phyloP scores from a whole-genome alignment of 257 asterid genomes.

The Knoxia roxburghii region DNA sequence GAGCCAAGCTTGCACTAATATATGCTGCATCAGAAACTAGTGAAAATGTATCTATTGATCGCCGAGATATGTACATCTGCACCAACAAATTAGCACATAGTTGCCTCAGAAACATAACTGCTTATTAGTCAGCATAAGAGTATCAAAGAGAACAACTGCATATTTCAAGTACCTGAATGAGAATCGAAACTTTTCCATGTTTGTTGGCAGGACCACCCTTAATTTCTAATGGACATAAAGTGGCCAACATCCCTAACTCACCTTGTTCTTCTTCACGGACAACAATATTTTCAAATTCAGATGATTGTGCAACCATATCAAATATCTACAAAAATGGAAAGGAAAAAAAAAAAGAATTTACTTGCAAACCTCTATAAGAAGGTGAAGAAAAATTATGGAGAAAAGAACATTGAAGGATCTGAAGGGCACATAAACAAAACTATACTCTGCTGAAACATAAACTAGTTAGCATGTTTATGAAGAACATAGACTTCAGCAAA shows the following conservation, averaged over 20 bases:
- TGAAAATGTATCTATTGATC: constrained; percentile 75
- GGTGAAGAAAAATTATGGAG: neutral
- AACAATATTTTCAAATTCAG: constrained; percentile 93
- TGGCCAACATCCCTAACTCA: constrained; percentile 75
- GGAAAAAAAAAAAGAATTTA: neutral
- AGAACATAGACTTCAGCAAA: neutral
- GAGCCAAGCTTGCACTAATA: constrained; percentile 93
- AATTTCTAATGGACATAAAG: constrained; percentile 70
- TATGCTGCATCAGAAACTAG: constrained; percentile 90
- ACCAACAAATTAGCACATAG: constrained; percentile 25
- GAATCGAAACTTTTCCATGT: constrained; percentile 91
- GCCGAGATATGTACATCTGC: constrained; percentile 90
- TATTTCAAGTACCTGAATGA: constrained; percentile 66
- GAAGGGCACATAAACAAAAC: neutral
- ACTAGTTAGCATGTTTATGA: neutral
- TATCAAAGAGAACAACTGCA: constrained; percentile 18
- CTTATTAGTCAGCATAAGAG: constrained; percentile 11
- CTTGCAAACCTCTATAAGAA: neutral
- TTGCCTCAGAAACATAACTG: constrained; percentile 16
- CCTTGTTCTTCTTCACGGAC: constrained; percentile 94
- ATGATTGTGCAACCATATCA: constrained; percentile 93
- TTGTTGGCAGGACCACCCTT: constrained; percentile 95
- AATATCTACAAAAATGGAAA: constrained; percentile 50
- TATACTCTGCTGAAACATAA: neutral
- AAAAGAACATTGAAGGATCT: neutral